phyloP scores from a whole-genome alignment of 495 filamentous ascomycete species.

The Bacidia gigantensis region DNA sequence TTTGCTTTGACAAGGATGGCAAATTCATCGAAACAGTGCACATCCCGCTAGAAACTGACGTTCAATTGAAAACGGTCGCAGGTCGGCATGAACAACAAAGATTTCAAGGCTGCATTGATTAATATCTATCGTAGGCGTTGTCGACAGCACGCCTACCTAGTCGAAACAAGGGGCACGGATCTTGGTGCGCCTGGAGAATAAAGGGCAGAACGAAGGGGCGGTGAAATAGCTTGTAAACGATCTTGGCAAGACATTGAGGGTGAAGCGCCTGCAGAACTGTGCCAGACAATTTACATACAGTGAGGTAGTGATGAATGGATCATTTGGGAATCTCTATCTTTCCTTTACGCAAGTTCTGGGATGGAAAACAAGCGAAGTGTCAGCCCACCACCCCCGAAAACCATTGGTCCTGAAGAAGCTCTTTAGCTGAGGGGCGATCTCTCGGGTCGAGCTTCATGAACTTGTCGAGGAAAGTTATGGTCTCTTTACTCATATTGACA shows the following conservation, averaged over 20 bases:
- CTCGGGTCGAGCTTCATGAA: constrained; percentile 7
- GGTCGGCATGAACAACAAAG: neutral
- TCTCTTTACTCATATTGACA: neutral
- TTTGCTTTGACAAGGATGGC: constrained; percentile 1
- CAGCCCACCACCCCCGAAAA: neutral
- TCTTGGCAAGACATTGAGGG: too few species aligned
- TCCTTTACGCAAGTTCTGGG: neutral
- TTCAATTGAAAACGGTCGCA: neutral
- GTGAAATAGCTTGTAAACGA: too few species aligned
- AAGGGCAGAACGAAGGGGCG: too few species aligned
- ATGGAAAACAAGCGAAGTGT: neutral
- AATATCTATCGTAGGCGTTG: neutral
- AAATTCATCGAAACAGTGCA: neutral
- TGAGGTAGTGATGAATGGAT: too few species aligned
- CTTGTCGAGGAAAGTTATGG: neutral
- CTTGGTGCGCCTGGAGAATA: too few species aligned
- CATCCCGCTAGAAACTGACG: neutral
- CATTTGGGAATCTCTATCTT: too few species aligned
- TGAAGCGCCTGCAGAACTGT: too few species aligned
- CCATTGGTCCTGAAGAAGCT: constrained; percentile 3
- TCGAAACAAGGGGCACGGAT: too few species aligned
- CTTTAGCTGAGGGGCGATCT: constrained; percentile 4
- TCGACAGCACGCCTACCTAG: too few species aligned
- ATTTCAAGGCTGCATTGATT: neutral
- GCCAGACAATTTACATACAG: too few species aligned